Percentiles rank a stretch among this genome's conserved stretches.
Evolutionary conservation across 1,284 basidiomycete genomes (phyloP).

Genomic region (Melampsora larici-populina): DNA sequence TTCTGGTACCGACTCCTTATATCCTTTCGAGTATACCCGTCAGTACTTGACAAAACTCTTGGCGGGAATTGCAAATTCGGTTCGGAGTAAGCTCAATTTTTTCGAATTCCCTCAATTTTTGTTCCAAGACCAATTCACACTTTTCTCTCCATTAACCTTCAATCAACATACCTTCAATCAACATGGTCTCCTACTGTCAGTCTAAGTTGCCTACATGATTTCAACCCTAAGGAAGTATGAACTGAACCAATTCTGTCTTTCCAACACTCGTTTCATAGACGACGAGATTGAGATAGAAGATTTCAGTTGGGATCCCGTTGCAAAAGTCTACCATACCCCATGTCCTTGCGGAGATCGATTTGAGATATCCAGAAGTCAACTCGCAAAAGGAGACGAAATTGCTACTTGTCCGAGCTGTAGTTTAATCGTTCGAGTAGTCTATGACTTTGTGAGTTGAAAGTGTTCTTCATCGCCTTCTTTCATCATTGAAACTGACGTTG

Average conservation of each 20-base stretch:
- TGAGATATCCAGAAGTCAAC: slow-evolving; percentile 84
- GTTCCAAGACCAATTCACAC: too few species aligned
- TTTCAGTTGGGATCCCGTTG: slow-evolving; percentile 82
- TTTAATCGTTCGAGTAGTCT: slow-evolving; percentile 85
- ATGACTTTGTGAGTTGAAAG: slow-evolving; percentile 76
- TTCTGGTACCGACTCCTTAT: neutral
- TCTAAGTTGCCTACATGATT: neutral
- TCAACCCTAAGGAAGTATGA: neutral
- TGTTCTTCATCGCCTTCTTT: neutral
- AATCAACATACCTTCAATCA: too few species aligned
- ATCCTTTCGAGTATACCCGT: neutral
- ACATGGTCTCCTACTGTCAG: slow-evolving; percentile 36
- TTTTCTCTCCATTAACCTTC: too few species aligned
- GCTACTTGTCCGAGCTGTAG: slow-evolving; percentile 98
- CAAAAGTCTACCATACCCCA: slow-evolving; percentile 86
- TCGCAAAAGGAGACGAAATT: slow-evolving; percentile 86
- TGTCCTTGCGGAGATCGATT: slow-evolving; percentile 98
- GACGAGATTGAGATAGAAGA: slow-evolving; percentile 95
- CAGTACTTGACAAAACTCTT: too few species aligned
- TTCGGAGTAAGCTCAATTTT: too few species aligned
- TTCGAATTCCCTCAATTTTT: too few species aligned
- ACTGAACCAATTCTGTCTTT: slow-evolving; percentile 49
- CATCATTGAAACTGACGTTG: neutral
- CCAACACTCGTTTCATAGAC: slow-evolving; percentile 61
- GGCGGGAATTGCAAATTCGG: too few species aligned